phyloP scores from a whole-genome alignment of 192 early-diverging fungal species.

The Funneliformis geosporum region DNA sequence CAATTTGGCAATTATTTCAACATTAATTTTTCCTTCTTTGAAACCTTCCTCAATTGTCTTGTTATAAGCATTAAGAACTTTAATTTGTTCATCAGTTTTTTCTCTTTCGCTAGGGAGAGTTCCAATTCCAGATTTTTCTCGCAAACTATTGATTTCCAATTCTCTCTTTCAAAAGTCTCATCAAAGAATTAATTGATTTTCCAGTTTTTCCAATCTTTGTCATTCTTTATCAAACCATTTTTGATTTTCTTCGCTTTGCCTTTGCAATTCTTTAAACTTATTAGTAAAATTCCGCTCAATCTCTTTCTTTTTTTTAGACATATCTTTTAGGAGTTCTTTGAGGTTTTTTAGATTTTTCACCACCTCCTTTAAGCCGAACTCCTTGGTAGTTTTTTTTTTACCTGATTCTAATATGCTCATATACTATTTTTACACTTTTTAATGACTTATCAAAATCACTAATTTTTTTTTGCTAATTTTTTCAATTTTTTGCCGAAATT shows the following conservation, averaged over 20 bases:
- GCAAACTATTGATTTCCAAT: neutral
- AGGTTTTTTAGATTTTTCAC: neutral
- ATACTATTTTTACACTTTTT: too few relatives aligned
- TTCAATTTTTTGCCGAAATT: too few relatives aligned
- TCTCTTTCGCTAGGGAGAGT: conserved; percentile 1
- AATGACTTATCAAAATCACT: too few relatives aligned
- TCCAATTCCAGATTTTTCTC: neutral
- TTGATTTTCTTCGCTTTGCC: neutral
- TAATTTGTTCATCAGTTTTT: neutral
- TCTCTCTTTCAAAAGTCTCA: conserved; percentile 21
- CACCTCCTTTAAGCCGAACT: too few relatives aligned
- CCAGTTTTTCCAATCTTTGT: conserved; percentile 8
- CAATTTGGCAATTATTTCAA: neutral
- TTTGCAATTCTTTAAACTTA: conserved; percentile 4
- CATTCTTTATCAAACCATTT: conserved; percentile 17
- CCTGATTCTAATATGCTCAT: too few relatives aligned
- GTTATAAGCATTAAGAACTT: conserved; percentile 6
- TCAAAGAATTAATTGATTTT: conserved; percentile 13
- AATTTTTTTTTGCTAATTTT: too few relatives aligned
- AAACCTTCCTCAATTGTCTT: conserved; percentile 18
- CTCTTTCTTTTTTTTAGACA: conserved; percentile 3
- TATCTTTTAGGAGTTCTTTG: conserved; percentile 1
- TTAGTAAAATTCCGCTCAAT: neutral
- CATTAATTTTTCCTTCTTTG: conserved; percentile 16
- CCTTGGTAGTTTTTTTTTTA: too few relatives aligned